phyloP scores from a whole-genome alignment of 371 early-diverging fungal species.

The Haplosporangium sp. region DNA sequence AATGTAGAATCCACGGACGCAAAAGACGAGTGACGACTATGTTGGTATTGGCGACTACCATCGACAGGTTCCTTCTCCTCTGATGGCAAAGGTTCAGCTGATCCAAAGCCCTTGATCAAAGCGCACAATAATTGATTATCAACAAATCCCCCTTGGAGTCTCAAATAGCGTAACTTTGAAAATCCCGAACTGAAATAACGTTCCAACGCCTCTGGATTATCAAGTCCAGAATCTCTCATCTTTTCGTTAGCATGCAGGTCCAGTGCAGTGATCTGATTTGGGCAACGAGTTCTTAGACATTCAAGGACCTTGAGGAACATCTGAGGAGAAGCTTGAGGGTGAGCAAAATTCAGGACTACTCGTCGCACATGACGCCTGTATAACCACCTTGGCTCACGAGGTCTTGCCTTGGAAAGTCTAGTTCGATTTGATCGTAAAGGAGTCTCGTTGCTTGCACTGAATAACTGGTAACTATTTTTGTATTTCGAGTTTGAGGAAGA shows the following conservation, averaged over 20 bases:
- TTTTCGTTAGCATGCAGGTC: constrained; percentile 53
- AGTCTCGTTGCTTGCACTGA: background rate
- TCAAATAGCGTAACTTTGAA: constrained; percentile 34
- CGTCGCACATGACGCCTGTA: constrained; percentile 39
- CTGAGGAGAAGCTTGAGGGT: constrained; percentile 49
- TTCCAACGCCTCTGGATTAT: constrained; percentile 20
- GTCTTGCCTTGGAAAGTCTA: background rate
- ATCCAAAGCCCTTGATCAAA: constrained; percentile 26
- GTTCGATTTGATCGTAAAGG: background rate
- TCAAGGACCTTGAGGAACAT: constrained; percentile 40
- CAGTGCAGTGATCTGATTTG: constrained; percentile 37
- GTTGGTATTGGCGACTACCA: too few relatives aligned
- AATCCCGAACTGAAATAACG: constrained; percentile 45
- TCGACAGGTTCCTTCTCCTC: background rate
- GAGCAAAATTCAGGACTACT: constrained; percentile 45
- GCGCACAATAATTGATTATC: constrained; percentile 47
- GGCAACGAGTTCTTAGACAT: constrained; percentile 26
- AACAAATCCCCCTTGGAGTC: constrained; percentile 51
- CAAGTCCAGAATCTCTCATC: constrained; percentile 43
- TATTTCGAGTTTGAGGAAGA: background rate
- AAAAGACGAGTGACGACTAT: too few relatives aligned
- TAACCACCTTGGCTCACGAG: constrained; percentile 25
- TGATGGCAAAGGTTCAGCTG: background rate
- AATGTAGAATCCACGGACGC: background rate
- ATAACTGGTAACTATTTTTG: background rate